Conservation (phyloP, 2,329 filamentous ascomycete genomes). For the Neopestalotiopsis sp. region DNA sequence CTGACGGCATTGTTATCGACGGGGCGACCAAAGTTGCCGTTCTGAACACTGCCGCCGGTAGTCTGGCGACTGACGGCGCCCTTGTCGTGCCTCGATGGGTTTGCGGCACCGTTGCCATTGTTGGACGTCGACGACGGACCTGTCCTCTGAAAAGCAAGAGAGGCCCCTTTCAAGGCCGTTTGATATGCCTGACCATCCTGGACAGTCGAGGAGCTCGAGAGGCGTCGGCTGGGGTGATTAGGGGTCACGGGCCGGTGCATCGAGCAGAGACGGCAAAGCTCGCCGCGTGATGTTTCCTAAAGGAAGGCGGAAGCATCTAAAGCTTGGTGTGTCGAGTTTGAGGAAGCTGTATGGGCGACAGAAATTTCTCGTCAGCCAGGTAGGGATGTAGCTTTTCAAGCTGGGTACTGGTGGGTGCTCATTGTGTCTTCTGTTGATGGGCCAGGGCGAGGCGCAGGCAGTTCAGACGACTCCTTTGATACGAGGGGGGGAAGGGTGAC, state of each 20-base stretch:
- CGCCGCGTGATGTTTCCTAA: conserved; percentile 19
- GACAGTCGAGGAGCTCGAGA: conserved; percentile 34
- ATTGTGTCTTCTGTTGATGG: neutral
- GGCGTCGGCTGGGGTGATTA: conserved; percentile 29
- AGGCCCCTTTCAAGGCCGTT: conserved; percentile 57
- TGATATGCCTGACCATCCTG: conserved; percentile 32
- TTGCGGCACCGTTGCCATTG: conserved; percentile 10
- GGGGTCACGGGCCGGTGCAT: conserved; percentile 33
- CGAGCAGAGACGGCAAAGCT: conserved; percentile 26
- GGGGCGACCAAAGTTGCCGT: conserved; percentile 21
- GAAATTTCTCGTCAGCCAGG: neutral
- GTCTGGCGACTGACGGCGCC: conserved; percentile 46
- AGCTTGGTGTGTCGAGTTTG: neutral
- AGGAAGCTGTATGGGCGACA: neutral
- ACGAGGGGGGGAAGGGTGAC: neutral
- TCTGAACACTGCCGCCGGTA: conserved; percentile 41
- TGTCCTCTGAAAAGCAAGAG: conserved; percentile 56
- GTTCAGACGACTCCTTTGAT: neutral
- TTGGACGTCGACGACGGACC: conserved; percentile 22
- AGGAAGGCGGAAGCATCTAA: conserved; percentile 11
- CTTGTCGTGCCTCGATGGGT: conserved; percentile 32
- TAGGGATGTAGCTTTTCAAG: neutral
- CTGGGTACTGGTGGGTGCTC: neutral
- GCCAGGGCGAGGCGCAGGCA: too few relatives aligned
- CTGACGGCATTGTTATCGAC: conserved; percentile 26